Evolutionary conservation across 2,329 filamentous ascomycete genomes (phyloP).

Genomic region (Trichothecium roseum): DNA sequence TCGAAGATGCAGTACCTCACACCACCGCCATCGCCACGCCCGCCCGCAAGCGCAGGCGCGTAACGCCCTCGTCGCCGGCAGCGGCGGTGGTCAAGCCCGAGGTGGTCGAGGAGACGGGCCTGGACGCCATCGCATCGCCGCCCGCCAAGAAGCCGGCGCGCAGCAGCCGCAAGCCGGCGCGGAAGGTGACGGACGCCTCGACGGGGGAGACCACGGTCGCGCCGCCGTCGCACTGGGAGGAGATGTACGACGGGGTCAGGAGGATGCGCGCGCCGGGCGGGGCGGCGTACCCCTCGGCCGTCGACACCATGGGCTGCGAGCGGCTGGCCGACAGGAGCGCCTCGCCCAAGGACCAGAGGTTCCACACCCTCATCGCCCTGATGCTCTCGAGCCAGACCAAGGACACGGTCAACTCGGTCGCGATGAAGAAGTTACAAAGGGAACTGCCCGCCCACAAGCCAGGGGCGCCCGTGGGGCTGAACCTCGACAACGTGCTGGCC

Average conservation of each 20-base stretch:
- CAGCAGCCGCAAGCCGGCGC: constrained; percentile 17
- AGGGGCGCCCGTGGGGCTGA: constrained; percentile 45
- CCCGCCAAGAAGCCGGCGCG: constrained; percentile 10
- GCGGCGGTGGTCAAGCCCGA: constrained; percentile 9
- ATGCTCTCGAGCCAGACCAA: constrained; percentile 94
- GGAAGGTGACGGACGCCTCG: constrained; percentile 25
- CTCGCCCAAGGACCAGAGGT: constrained; percentile 50
- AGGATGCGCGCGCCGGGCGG: constrained; percentile 57
- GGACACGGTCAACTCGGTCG: constrained; percentile 78
- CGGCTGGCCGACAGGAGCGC: constrained; percentile 49
- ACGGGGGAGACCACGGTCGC: constrained; percentile 28
- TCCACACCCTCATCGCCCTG: constrained; percentile 77
- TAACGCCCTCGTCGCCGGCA: constrained; percentile 7
- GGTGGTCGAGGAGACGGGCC: constrained; percentile 1
- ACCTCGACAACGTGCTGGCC: constrained; percentile 65
- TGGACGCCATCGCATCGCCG: constrained; percentile 23
- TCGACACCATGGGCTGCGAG: constrained; percentile 97
- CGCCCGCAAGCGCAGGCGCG: constrained; percentile 19
- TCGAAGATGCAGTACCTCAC: constrained; percentile 46
- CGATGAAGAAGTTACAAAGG: constrained; percentile 69
- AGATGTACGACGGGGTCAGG: constrained; percentile 67
- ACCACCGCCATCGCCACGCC: constrained; percentile 13
- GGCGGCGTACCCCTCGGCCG: constrained; percentile 61
- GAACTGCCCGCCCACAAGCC: constrained; percentile 48
- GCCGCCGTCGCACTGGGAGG: constrained; percentile 75